These are phyloP conservation scores for Huntiella bhutanensis DNA, from an alignment of 2,329 filamentous ascomycete genomes.

Conservation along the genomic window DNA sequence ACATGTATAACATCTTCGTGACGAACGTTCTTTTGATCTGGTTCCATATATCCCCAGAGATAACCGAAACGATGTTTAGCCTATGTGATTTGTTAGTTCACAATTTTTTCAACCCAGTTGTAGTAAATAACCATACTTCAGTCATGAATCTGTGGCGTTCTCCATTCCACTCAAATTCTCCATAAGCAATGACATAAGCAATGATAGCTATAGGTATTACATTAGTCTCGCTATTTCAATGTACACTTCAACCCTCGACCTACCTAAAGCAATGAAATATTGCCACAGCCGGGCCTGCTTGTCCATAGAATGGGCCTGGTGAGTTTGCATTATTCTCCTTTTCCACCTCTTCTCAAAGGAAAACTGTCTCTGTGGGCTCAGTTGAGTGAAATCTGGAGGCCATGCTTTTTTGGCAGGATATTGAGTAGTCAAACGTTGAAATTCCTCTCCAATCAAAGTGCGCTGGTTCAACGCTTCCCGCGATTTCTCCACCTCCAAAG, in stretches of 20 bases:
- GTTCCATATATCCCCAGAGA: conserved; percentile 23
- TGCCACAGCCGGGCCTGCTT: conserved; percentile 48
- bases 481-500: neutral
- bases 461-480: conserved; percentile 11
- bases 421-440: conserved; percentile 26
- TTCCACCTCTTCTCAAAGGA: conserved; percentile 64
- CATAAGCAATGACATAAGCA: conserved; percentile 23
- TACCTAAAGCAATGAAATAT: conserved; percentile 37
- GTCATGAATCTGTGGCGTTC: conserved; percentile 24
- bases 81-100: conserved; percentile 1
- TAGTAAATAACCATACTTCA: conserved; percentile 17
- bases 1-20: conserved; percentile 2
- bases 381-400: conserved; percentile 57
- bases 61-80: conserved; percentile 15
- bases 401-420: conserved; percentile 53
- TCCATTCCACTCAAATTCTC: conserved; percentile 27
- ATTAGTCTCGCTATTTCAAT: neutral
- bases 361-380: conserved; percentile 55
- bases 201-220: conserved; percentile 17
- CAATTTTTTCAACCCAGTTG: neutral
- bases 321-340: conserved; percentile 43
- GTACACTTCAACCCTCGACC: conserved; percentile 14
- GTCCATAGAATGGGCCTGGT: conserved; percentile 42
- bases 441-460: neutral
- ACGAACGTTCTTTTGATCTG: conserved; percentile 15